A percentile compares a stretch with the other conserved stretches of the same genome.
phyloP scores from a whole-genome alignment of 495 filamentous ascomycete genomes.

The Daldinia loculata region DNA sequence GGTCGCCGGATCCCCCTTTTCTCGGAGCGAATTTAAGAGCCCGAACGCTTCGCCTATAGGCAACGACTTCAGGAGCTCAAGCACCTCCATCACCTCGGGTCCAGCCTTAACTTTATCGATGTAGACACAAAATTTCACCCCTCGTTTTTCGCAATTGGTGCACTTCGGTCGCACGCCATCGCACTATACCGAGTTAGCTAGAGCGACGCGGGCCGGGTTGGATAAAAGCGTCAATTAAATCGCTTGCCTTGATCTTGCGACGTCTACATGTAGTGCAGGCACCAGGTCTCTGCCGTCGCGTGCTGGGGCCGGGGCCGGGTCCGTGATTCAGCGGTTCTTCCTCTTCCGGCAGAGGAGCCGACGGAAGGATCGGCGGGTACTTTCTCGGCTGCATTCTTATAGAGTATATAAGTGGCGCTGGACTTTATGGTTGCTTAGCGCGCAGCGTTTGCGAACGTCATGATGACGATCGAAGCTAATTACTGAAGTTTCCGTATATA shows the following conservation, averaged over 20 bases:
- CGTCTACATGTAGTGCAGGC: conserved; percentile 22
- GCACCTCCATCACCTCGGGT: conserved; percentile 20
- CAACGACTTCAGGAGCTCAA: conserved; percentile 24
- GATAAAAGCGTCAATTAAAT: neutral
- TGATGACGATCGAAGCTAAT: neutral
- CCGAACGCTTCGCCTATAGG: neutral
- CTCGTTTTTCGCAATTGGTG: conserved; percentile 14
- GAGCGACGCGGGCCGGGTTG: neutral
- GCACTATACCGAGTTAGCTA: conserved; percentile 9
- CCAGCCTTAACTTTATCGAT: conserved; percentile 17
- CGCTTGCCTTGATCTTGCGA: conserved; percentile 23
- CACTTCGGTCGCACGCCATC: conserved; percentile 18
- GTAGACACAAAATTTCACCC: conserved; percentile 5
- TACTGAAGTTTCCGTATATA: too few relatives aligned
- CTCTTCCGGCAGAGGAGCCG: conserved; percentile 3
- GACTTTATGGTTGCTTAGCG: neutral
- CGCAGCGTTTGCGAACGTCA: neutral
- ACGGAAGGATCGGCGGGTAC: conserved; percentile 26
- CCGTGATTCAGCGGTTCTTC: neutral
- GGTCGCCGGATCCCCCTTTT: neutral
- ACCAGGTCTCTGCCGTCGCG: conserved; percentile 9
- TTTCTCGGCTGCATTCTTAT: conserved; percentile 10
- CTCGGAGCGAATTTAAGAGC: conserved; percentile 5
- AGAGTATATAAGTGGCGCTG: neutral
- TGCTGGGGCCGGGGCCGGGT: neutral